Base-by-base conservation (phyloP, 2,329 filamentous ascomycete species). In the Coleophoma crateriformis region DNA sequence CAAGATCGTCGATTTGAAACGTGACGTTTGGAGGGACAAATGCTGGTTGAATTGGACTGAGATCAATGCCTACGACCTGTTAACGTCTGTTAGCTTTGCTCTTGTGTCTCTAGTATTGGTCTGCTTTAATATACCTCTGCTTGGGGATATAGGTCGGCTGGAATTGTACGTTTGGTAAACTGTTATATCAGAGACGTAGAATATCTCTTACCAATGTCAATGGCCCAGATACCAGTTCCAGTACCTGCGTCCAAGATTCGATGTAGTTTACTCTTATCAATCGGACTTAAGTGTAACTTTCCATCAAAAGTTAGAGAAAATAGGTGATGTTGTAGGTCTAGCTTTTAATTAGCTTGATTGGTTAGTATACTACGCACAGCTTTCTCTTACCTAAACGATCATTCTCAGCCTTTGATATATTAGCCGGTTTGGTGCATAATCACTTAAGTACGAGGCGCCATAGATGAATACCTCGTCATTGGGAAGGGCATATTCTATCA, bases 1-100 rank as follows among this genome's bases (percentile, higher is more conserved):
- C 79, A 27, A 77, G 70, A 53, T 83, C 79, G 50, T 83, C 79
- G 13, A 83, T 70, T 58, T 78, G 66, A 56, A 81, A 81, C 22
- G 69, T 67, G 27, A 79, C 70, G 53, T 81, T 81, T 2, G 77
- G 73, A 3, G 78, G 78, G 11, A 80, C 63, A 71, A 73, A 68
- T 41, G 58, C 52, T 3, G 68, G 67, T 43, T 71, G 68, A 38
- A 69, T 70, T 7, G 67, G 68, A 7, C 64, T 67, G 6, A 73
- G 59, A 51, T 73, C 71, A 2, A 64, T 57, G 3, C 68, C 67
- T 3, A 64, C 44, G 2, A 68, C 62, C 32, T 53, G 33, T 11
- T 56, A 56, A 15, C 48, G 48, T 5, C 7, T 27, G 6, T 27
- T 7, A 27, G 27, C 8, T 27, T 2, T 27, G 27, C 27, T 27